Evolutionary conservation across 768 basidiomycete genomes (phyloP), one percentile per base, ranked within the genome.

Genomic region (Sistotremastrum niveocremeum): DNA sequence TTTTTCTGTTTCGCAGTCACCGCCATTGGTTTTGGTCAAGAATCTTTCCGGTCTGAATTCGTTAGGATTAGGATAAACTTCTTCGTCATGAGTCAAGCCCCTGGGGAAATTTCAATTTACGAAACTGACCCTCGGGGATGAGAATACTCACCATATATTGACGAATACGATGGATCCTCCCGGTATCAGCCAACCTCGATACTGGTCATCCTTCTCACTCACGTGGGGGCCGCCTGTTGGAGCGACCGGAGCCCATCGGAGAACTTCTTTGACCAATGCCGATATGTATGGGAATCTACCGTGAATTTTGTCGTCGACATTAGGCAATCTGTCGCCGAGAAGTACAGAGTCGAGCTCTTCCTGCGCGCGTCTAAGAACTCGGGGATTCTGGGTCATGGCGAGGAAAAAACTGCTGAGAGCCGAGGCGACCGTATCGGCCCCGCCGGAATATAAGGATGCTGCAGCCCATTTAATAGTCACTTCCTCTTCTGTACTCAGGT

Each of bases 81-180:
- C 51, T 11, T 54, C 53, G 45, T 70, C 65, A 32, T 70, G 69
- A 12, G 70, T 61, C 10, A 70, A 63, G 8, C 62, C 62, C 69
- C 69, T 70, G 5, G 10, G 6, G 39, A 11, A 5, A 8, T 4
- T 9, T 42, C 8, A 43, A 5, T 20, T 20, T 20, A 20, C 20
- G 20, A 20, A 20, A 20, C 20, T 20, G 20, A 20, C 20, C 20
- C 20, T 20, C 20, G 20, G 20, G 20, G 20, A 20, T 20, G 20
- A 20, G 20, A 20, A 20, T 20, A 2, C 20, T 4, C 6, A 20
- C 46, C 46, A 46, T 41, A 46, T 46, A 29, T 46, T 46, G 34
- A 38, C 46, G 12, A 46, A 38, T 3, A 46, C 42, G 20, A 28
- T 42, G 5, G 46, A 7, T 35, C 46, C 46, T 9, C 39, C 46